Conservation (phyloP, 2,329 filamentous ascomycete genomes). For the Fusarium buharicum region DNA sequence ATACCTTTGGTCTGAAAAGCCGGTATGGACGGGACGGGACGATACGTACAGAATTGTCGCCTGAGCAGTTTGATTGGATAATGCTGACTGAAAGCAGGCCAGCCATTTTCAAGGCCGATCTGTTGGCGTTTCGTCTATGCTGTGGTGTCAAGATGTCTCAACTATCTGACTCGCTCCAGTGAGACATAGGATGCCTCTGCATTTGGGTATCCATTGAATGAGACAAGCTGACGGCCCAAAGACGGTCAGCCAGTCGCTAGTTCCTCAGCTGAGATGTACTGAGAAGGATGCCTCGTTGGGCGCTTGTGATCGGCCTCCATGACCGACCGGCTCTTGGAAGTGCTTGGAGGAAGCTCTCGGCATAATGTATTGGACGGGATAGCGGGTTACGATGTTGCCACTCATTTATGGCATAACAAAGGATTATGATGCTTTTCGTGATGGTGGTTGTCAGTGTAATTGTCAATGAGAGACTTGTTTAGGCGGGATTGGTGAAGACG, state of each 20-base stretch:
- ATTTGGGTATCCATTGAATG: conserved; percentile 26
- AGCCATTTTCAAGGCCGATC: conserved; percentile 8
- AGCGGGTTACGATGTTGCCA: not conserved
- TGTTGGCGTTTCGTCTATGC: not conserved
- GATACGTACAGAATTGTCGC: not conserved
- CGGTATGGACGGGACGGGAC: not conserved
- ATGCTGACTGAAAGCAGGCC: conserved; percentile 7
- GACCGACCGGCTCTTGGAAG: not conserved
- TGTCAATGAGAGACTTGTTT: not conserved
- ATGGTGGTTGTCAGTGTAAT: conserved; percentile 18
- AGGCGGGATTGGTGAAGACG: not conserved
- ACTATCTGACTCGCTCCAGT: conserved; percentile 4
- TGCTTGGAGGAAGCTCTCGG: conserved; percentile 6
- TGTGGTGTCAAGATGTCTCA: not conserved
- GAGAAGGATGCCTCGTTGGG: conserved; percentile 16
- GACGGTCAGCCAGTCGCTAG: conserved; percentile 12
- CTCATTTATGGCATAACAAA: conserved; percentile 13
- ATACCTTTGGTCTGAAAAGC: not conserved
- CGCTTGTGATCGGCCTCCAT: not conserved
- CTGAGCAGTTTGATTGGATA: not conserved
- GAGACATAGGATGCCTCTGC: conserved; percentile 2
- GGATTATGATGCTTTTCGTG: not conserved
- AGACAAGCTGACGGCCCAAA: conserved; percentile 33
- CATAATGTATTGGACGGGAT: conserved; percentile 12
- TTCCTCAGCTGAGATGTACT: conserved; percentile 8